Evolutionary conservation across 106 monocot species (phyloP).

Genomic region (Allium cepa): DNA sequence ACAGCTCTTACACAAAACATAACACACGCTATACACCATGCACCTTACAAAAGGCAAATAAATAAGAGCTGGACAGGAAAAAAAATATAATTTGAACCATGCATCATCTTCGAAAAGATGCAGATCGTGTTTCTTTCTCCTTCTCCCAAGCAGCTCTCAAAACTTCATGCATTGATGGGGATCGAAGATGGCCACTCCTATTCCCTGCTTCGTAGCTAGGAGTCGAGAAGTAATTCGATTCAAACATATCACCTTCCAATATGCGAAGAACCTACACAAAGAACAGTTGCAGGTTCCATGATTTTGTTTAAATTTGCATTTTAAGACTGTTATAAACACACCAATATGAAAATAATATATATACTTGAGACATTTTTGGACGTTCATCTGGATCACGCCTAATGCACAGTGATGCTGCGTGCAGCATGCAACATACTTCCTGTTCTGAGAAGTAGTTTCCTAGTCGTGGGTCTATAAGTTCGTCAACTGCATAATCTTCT

Average conservation of each 20-base stretch:
- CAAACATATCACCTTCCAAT: conserved; percentile 66
- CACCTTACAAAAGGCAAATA: background rate
- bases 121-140: conserved; percentile 15
- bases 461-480: conserved; percentile 68
- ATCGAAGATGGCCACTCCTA: conserved; percentile 29
- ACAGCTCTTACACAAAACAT: background rate
- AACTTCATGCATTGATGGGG: conserved; percentile 21
- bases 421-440: conserved; percentile 71
- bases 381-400: conserved; percentile 71
- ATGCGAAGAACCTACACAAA: conserved; percentile 58
- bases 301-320: too few species aligned
- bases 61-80: background rate
- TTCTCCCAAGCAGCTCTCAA: conserved; percentile 25
- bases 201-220: conserved; percentile 35
- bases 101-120: conserved; percentile 8
- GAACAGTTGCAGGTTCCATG: too few species aligned
- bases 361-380: conserved; percentile 86
- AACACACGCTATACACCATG: background rate
- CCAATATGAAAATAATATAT: too few species aligned
- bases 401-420: conserved; percentile 78
- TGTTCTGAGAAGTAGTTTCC: conserved; percentile 44
- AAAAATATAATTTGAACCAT: background rate
- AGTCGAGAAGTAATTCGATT: conserved; percentile 24
- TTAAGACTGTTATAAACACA: too few species aligned
- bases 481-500: conserved; percentile 50